Conservation (phyloP, 106 monocot species). For the Dendrobium catenatum region DNA sequence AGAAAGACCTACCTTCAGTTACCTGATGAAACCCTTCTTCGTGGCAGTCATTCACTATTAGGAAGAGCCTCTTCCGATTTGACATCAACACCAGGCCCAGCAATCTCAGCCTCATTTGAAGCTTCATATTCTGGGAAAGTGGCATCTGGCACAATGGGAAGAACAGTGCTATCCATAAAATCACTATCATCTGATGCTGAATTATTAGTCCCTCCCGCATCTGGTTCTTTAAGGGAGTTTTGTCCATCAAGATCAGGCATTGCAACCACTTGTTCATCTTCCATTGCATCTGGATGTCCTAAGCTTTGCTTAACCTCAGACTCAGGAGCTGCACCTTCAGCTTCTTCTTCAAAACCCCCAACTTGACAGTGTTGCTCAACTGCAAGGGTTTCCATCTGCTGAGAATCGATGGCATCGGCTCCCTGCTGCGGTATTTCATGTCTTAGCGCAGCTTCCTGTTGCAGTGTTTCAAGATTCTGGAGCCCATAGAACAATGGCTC, state of each 20-base stretch:
- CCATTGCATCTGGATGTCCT: not conserved
- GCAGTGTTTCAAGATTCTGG: constrained; percentile 28
- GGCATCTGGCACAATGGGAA: not conserved
- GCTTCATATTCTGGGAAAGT: not conserved
- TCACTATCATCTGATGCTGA: not conserved
- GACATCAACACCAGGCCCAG: not conserved
- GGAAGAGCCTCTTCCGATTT: not conserved
- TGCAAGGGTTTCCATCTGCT: not conserved
- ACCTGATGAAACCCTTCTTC: not conserved
- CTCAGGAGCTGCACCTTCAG: not conserved
- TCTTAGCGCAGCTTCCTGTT: constrained; percentile 1
- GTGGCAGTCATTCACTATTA: not conserved
- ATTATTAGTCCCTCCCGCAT: not conserved
- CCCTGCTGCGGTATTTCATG: not conserved
- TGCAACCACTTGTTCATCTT: not conserved
- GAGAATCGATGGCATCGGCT: not conserved
- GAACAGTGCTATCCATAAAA: not conserved
- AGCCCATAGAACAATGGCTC: constrained; percentile 49
- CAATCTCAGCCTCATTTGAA: not conserved
- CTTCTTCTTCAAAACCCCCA: not conserved
- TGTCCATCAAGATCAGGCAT: not conserved
- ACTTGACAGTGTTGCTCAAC: not conserved
- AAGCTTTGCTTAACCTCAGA: not conserved
- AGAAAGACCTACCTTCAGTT: not conserved
- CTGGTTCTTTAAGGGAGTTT: too few relatives aligned